phyloP scores from a whole-genome alignment of 768 basidiomycete species.

The Cystobasidiopsis lactophilus region DNA sequence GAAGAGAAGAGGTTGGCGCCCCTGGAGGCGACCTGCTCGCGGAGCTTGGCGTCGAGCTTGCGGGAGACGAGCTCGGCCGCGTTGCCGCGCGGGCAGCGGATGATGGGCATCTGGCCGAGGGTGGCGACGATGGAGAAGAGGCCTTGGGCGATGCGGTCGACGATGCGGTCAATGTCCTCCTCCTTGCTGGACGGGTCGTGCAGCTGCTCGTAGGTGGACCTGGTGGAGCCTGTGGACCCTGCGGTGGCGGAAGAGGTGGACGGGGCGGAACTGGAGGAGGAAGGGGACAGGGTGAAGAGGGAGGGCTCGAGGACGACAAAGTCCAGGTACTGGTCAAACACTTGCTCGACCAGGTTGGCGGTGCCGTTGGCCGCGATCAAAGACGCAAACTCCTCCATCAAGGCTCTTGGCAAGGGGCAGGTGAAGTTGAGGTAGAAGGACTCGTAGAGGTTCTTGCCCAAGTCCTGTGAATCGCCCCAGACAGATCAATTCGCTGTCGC shows the following conservation, averaged over 20 bases:
- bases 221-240: neutral
- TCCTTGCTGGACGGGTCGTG: conserved; percentile 82
- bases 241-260: conserved; percentile 23
- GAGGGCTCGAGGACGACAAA: conserved; percentile 84
- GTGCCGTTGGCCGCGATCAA: conserved; percentile 66
- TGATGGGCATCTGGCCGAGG: conserved; percentile 81
- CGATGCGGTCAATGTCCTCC: conserved; percentile 73
- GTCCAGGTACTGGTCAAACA: conserved; percentile 89
- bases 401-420: conserved; percentile 62
- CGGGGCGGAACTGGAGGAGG: conserved; percentile 25
- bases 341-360: conserved; percentile 39
- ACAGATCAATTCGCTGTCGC: too few species aligned
- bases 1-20: conserved; percentile 16
- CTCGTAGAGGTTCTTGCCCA: conserved; percentile 72
- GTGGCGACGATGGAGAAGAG: conserved; percentile 80
- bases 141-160: conserved; percentile 72
- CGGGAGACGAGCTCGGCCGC: conserved; percentile 99
- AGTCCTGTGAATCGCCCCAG: conserved; percentile 43
- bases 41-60: conserved; percentile 74
- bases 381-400: conserved; percentile 82
- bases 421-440: conserved; percentile 89
- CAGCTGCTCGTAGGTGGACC: conserved; percentile 54
- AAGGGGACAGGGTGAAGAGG: conserved; percentile 64
- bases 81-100: conserved; percentile 81
- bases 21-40: conserved; percentile 44